phyloP scores from a whole-genome alignment of 2,329 filamentous ascomycete genomes.

The Xylaria sp. region DNA sequence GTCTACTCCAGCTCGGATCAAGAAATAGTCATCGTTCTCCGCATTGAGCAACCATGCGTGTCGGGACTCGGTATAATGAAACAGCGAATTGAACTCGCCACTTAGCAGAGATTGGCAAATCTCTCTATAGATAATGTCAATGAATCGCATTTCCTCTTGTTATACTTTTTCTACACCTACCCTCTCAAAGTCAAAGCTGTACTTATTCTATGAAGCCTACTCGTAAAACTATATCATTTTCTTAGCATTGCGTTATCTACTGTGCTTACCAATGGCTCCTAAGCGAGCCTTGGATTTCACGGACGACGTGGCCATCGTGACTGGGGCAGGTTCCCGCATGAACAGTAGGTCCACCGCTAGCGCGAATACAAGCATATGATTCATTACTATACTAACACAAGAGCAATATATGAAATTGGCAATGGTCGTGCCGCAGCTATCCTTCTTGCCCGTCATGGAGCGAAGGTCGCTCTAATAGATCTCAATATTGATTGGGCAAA shows the following conservation, averaged over 20 bases:
- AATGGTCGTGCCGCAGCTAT: slow-evolving; percentile 47
- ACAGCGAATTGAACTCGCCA: neutral
- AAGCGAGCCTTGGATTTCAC: slow-evolving; percentile 44
- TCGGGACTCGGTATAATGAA: neutral
- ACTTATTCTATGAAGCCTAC: neutral
- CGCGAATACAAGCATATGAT: neutral
- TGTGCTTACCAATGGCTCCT: slow-evolving; percentile 25
- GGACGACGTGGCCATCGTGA: slow-evolving; percentile 50
- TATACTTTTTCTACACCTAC: neutral
- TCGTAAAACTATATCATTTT: neutral
- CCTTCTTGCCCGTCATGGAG: slow-evolving; percentile 46
- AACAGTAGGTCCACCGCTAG: slow-evolving; percentile 33
- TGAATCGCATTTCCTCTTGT: neutral
- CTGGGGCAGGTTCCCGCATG: slow-evolving; percentile 48
- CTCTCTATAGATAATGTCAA: neutral
- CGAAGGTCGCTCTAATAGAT: slow-evolving; percentile 45
- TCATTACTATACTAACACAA: neutral
- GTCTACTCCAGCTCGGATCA: no score
- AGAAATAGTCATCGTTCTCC: no score
- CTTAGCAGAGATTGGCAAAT: neutral
- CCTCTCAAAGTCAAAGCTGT: neutral
- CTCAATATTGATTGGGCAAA: slow-evolving; percentile 41
- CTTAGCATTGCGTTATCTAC: neutral
- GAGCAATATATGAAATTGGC: slow-evolving; percentile 19
- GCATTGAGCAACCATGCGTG: neutral